A percentile compares a stretch with the other conserved stretches of the same genome.
Conservation (phyloP, 2,329 filamentous ascomycete species). For the Pseudogymnoascus sp. region DNA sequence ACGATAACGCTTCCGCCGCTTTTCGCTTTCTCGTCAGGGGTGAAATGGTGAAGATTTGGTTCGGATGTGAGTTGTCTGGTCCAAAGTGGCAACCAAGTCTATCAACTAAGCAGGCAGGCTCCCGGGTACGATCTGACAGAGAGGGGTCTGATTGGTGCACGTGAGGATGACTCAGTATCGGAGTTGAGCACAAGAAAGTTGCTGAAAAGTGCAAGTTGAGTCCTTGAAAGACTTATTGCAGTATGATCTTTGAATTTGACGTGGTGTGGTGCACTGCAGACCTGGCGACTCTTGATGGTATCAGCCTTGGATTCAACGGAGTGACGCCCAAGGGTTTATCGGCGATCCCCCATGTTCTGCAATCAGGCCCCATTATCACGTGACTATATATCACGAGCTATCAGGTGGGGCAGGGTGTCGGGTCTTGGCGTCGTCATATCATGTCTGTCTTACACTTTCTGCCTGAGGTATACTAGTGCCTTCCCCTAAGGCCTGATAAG, state of each 20-base stretch:
- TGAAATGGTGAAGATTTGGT: slow-evolving; percentile 38
- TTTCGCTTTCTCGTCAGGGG: slow-evolving; percentile 44
- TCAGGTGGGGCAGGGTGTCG: neutral
- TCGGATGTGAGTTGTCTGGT: neutral
- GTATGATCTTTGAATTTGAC: neutral
- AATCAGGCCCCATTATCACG: neutral
- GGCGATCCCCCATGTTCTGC: neutral
- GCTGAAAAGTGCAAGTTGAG: neutral
- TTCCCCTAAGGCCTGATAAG: neutral
- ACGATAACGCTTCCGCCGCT: slow-evolving; percentile 37
- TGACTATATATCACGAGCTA: neutral
- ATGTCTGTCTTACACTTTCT: neutral
- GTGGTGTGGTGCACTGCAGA: slow-evolving; percentile 1
- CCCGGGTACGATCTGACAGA: neutral
- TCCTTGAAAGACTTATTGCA: neutral
- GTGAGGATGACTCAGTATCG: slow-evolving; percentile 10
- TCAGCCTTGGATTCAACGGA: slow-evolving; percentile 5
- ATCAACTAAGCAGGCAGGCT: slow-evolving; percentile 10
- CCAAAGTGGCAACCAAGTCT: neutral
- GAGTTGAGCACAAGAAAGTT: neutral
- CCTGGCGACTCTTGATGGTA: neutral
- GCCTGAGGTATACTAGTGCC: neutral
- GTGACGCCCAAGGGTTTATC: slow-evolving; percentile 9
- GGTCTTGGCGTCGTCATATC: slow-evolving; percentile 1
- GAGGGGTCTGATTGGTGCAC: slow-evolving; percentile 9